A percentile compares a stretch with the other conserved stretches of the same genome.
Evolutionary conservation across 495 filamentous ascomycete species (phyloP).

Genomic region (Talaromyces ruber): DNA sequence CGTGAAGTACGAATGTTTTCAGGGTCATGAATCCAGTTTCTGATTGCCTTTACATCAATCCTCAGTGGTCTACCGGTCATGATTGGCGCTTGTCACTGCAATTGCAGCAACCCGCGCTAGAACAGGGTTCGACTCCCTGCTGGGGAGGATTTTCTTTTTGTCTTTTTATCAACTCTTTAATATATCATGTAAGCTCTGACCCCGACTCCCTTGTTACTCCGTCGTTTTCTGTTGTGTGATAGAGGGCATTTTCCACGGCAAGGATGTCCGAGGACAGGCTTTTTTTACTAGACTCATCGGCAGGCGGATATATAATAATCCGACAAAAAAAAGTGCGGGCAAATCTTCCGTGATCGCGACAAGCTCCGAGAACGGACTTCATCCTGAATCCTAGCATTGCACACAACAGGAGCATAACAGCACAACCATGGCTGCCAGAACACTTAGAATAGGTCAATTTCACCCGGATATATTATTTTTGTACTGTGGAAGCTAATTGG

Average conservation of each 20-base stretch:
- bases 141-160: neutral
- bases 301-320: neutral
- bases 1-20: neutral
- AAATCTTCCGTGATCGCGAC: neutral
- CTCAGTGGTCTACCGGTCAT: neutral
- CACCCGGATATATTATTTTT: neutral
- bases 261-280: neutral
- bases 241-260: neutral
- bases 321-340: neutral
- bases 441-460: constrained; percentile 48
- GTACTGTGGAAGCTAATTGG: constrained; percentile 13
- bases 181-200: no score
- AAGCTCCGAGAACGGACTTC: constrained; percentile 24
- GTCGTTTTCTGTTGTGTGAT: neutral
- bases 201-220: neutral
- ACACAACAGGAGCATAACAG: neutral
- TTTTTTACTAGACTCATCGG: neutral
- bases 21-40: neutral
- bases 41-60: neutral
- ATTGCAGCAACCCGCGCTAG: neutral
- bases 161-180: neutral
- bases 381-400: neutral
- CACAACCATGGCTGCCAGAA: constrained; percentile 31
- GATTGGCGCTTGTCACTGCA: neutral
- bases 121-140: neutral